Base-by-base conservation (phyloP, 768 basidiomycete species). In the Trichaptum fuscoviolaceum region DNA sequence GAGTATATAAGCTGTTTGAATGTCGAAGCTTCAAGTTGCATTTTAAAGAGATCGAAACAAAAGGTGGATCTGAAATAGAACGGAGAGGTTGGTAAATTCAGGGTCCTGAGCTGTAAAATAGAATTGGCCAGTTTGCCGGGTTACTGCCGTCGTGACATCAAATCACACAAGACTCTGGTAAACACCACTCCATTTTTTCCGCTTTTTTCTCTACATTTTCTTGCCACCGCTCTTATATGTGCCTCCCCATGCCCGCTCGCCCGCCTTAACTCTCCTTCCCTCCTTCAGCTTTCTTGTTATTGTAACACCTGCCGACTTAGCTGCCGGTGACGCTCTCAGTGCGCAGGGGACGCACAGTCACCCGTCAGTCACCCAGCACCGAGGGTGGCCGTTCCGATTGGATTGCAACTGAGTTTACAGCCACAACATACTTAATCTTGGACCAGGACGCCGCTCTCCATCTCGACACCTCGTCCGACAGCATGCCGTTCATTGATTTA, bases 401-500 rank as follows among this genome's bases (percentile, higher is more conserved):
- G 15, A 52, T 52, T 52, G 12, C 42, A 52, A 52, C 20, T 20
- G 10, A 20, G 42, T 20, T 52, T 52, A 52, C 42, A 52, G 42
- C 42, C 42, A 52, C 42, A 52, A 20, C 42, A 52, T 52, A 52
- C 42, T 52, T 52, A 52, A 52, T 52, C 42, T 52, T 52, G 42
- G 15, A 52, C 42, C 3, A 52, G 20, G 42, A 3, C 42, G 42
- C 20, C 42, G 42, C 42, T 15, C 42, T 15, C 42, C 42, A 52
- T 20, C 42, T 20, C 42, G 10, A 52, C 42, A 12, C 42, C 12
- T 52, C 20, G 15, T 15, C 20, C 42, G 42, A 52, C 42, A 52
- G 67, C 30, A 91, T 91, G 90, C 89, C 90, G 62, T 87, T 79
- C 78, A 82, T 92, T 73, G 87, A 91, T 73, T 72, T 92, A 66